Evolutionary conservation across 2,329 filamentous ascomycete genomes (phyloP), one percentile per base, ranked within the genome.

Genomic region (Coniochaeta prunicola): DNA sequence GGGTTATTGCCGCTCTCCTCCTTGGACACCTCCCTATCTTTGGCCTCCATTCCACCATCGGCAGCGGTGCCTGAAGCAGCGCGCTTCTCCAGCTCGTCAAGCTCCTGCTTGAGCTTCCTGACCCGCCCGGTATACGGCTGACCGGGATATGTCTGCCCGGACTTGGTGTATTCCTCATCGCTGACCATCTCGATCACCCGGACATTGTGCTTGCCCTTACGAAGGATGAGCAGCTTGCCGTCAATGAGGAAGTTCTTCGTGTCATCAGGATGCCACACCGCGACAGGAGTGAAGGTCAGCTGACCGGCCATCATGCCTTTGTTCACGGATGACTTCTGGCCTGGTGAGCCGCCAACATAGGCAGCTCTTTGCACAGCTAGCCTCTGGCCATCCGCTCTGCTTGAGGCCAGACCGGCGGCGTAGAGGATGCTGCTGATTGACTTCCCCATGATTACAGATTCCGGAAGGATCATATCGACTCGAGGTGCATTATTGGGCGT

Each of bases 141-240:
- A 50, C 83, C 83, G 0, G 80, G 77, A 68, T 86, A 86, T 19
- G 71, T 71, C 61, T 73, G 59, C 30, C 82, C 82, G 59, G 74
- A 78, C 4, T 64, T 66, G 45, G 70, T 65, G 77, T 80, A 86
- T 60, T 79, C 78, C 53, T 81, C 74, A 66, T 88, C 82, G 61
- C 71, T 74, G 31, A 88, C 74, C 61, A 88, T 75, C 70, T 86
- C 76, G 57, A 88, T 76, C 63, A 87, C 78, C 53, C 83, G 80
- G 53, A 88, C 70, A 62, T 86, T 84, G 71, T 85, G 80, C 73
- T 86, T 87, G 63, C 84, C 84, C 67, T 80, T 83, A 63, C 85
- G 82, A 57, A 88, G 73, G 64, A 88, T 79, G 62, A 88, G 73
- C 53, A 87, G 64, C 62, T 79, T 76, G 59, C 70, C 82, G 61